Base-by-base conservation (phyloP, 495 filamentous ascomycete genomes). In the Talaromyces borbonicus region DNA sequence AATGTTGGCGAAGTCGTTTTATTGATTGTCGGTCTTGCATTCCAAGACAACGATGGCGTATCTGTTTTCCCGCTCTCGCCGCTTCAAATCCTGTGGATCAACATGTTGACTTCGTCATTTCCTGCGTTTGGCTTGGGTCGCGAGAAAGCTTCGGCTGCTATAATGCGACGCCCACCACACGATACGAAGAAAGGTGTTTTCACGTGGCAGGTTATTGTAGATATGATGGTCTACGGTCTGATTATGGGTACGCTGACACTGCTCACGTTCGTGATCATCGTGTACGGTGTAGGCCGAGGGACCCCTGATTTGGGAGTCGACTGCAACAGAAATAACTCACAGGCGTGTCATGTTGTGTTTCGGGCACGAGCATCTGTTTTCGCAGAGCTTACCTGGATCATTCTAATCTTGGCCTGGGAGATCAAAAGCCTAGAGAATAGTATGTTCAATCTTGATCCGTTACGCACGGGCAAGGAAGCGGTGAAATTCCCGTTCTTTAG, bases 1-100 rank as follows among this genome's bases (percentile, higher is more conserved):
- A 89, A 89, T 58, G 77, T 89, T 31, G 82, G 81, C 27, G 81
- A 88, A 63, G 84, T 85, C 15, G 75, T 79, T 48, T 68, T 82
- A 11, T 67, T 89, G 14, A 73, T 89, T 12, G 75, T 81, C 42
- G 84, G 83, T 33, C 73, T 89, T 1, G 80, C 67, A 3, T 86
- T 89, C 67, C 80, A 83, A 54, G 84, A 89, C 54, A 31, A 53
- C 0, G 60, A 66, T 0, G 73, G 71, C 2, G 66, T 78, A 31
- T 87, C 84, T 2, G 81, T 87, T 3, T 89, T 87, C 54, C 84
- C 84, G 11, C 68, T 89, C 32, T 77, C 81, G 3, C 84, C 84
- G 16, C 68, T 89, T 5, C 76, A 87, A 45, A 85, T 87, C 46
- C 64, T 89, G 25, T 87, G 83, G 83, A 80, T 85, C 51, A 89